Evolutionary conservation across 352 stramenopile species (phyloP).

Genomic region (Thraustochytrium sp.): DNA sequence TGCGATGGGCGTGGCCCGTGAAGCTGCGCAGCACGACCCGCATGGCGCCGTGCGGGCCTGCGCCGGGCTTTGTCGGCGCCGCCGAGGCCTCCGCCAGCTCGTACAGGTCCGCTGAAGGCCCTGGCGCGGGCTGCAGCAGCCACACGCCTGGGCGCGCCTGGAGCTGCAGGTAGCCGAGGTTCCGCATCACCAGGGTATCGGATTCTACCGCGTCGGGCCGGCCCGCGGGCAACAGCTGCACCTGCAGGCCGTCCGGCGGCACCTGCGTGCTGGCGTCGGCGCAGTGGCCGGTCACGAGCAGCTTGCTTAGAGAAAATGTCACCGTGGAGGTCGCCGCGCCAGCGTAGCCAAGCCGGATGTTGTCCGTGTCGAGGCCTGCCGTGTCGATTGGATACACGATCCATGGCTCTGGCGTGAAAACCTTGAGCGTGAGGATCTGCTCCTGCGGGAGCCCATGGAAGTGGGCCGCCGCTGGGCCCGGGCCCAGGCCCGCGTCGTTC

Average conservation of each 20-base stretch:
- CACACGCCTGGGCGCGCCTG: conserved; percentile 90
- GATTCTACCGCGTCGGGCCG: conserved; percentile 45
- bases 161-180: conserved; percentile 98
- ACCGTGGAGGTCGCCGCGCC: conserved; percentile 57
- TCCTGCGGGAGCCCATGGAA: conserved; percentile 70
- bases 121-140: conserved; percentile 76
- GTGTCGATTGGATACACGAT: conserved; percentile 71
- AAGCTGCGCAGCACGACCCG: conserved; percentile 70
- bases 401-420: conserved; percentile 83
- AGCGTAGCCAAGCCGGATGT: conserved; percentile 58
- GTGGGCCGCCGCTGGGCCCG: conserved; percentile 52
- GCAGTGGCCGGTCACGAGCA: conserved; percentile 83
- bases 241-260: conserved; percentile 79
- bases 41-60: background rate
- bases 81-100: background rate
- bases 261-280: conserved; percentile 56
- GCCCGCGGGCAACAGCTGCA: conserved; percentile 59
- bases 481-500: conserved; percentile 56
- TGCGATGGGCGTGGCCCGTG: conserved; percentile 66
- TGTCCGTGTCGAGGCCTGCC: conserved; percentile 77
- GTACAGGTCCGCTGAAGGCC: conserved; percentile 53
- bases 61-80: background rate
- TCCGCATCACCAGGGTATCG: conserved; percentile 99
- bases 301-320: conserved; percentile 72
- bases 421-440: conserved; percentile 81